These are phyloP conservation scores for Blastocystis sp. DNA, from an alignment of 352 stramenopile genomes.

Conservation along the genomic window DNA sequence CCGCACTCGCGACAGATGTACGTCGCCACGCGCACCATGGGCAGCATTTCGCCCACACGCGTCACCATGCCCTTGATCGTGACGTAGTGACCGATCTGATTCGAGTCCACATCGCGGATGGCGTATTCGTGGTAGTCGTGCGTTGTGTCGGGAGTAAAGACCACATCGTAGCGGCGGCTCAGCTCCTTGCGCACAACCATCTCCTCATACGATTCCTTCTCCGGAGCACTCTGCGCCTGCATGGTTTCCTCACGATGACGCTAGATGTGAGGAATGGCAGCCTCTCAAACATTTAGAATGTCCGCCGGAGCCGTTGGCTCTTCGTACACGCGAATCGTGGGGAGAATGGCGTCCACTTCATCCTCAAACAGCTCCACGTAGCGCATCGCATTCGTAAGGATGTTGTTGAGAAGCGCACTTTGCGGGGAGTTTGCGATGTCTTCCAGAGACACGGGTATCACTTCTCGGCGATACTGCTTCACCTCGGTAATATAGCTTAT, in stretches of 20 bases:
- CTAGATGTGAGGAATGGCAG: not conserved
- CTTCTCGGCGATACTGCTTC: conserved; percentile 7
- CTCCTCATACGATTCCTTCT: conserved; percentile 7
- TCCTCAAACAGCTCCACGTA: conserved; percentile 82
- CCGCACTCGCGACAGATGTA: conserved; percentile 90
- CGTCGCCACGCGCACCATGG: conserved; percentile 94
- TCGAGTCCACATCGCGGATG: conserved; percentile 91
- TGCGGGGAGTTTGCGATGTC: conserved; percentile 35
- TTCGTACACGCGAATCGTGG: conserved; percentile 60
- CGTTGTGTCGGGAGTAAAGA: conserved; percentile 1
- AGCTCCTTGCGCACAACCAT: not conserved
- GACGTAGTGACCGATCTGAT: conserved; percentile 93
- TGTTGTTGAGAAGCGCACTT: conserved; percentile 76
- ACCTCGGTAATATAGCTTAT: conserved; percentile 28
- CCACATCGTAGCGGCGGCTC: conserved; percentile 29
- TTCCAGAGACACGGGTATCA: conserved; percentile 1
- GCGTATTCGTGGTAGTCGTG: conserved; percentile 80
- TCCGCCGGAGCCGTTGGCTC: conserved; percentile 11
- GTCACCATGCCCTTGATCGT: conserved; percentile 96
- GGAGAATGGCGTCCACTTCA: conserved; percentile 81
- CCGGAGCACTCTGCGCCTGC: not conserved
- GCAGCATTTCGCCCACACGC: conserved; percentile 89
- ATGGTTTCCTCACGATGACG: conserved; percentile 14
- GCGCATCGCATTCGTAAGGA: conserved; percentile 80
- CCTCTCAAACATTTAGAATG: conserved; percentile 18